Evolutionary conservation across 2,329 filamentous ascomycete genomes (phyloP), one percentile per base, ranked within the genome.

Genomic region (Gliomastix tumulicola): DNA sequence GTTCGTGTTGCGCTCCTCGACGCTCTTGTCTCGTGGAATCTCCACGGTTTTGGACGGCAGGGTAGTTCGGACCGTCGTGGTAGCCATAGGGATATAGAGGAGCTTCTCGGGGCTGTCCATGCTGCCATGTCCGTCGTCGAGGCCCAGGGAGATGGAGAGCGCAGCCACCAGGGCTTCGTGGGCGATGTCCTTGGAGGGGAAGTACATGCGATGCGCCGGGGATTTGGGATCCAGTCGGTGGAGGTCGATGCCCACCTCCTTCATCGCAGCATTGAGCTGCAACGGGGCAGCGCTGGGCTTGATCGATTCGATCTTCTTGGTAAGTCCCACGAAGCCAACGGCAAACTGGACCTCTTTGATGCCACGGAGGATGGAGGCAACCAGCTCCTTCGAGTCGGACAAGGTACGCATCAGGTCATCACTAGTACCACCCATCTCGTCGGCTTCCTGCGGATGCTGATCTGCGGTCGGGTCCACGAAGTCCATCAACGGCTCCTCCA

Each of bases 331-430:
- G 57, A 90, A 92, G 59, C 90, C 90, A 53, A 97, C 78, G 1
- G 89, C 90, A 50, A 98, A 87, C 57, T 98, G 92, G 11, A 98
- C 84, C 57, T 98, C 92, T 55, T 96, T 94, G 46, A 98, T 88
- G 35, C 92, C 92, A 31, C 87, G 79, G 34, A 98, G 67, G 30
- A 96, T 82, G 2, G 92, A 96, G 55, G 84, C 86, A 38, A 89
- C 74, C 53, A 98, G 92, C 44, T 95, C 88, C 50, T 89, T 90
- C 0, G 88, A 95, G 52, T 96, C 89, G 1, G 89, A 89, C 0
- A 96, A 84, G 0, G 85, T 83, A 55, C 86, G 83, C 38, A 89
- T 81, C 39, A 95, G 72, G 21, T 77, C 72, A 37, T 86, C 79
- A 41, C 74, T 67, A 17, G 71, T 68, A 42, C 63, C 84, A n/a